Evolutionary conservation across 441 rosid genomes (phyloP), one percentile per base, ranked within the genome.

Genomic region (Syzygium syzygioides): DNA sequence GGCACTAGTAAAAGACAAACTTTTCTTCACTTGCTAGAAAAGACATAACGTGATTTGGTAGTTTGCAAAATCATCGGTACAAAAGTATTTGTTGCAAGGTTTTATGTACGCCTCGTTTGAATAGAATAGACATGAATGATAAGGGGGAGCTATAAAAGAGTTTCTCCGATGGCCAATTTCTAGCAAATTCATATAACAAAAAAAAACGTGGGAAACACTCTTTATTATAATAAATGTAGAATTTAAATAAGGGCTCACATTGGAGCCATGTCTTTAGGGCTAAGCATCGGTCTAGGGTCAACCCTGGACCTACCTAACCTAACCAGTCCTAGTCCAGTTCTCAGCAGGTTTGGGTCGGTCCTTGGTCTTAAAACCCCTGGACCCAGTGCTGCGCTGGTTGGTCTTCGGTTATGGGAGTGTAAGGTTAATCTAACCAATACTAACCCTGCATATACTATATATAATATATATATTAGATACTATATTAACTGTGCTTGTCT

Each of bases 121-220:
- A 71, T 71, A 37, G 80, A 71, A 11, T 71, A 37, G 48, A 37
- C 48, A 37, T 37, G 20, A 11, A 71, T 71, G 48, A 11, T 34
- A 12, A 12, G 17, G 48, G 80, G 80, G 15, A 71, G 50, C 80
- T 37, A 71, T 0, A 37, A 37, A 20, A 71, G 6, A 9, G 50
- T 71, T 19, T 37, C 26, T 20, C 50, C 4, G 8, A 71, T 37
- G 80, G 48, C 48, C 15, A 37, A 71, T 37, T 71, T 41, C 50
- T 37, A 37, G 23, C 50, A 41, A 71, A 34, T 37, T 71, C 1
- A 0, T 20, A 5, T 20, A 41, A 18, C 1, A n/a, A 19, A 37
- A 71, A 32, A 15, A 20, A 37, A 5, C 28, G 1, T 37, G 11
- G 3, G 50, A 11, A 68, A 10, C 0, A 20, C 0, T 34, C 15